Conservation (phyloP, 1,284 basidiomycete species). For the Apiotrichum domesticum region DNA sequence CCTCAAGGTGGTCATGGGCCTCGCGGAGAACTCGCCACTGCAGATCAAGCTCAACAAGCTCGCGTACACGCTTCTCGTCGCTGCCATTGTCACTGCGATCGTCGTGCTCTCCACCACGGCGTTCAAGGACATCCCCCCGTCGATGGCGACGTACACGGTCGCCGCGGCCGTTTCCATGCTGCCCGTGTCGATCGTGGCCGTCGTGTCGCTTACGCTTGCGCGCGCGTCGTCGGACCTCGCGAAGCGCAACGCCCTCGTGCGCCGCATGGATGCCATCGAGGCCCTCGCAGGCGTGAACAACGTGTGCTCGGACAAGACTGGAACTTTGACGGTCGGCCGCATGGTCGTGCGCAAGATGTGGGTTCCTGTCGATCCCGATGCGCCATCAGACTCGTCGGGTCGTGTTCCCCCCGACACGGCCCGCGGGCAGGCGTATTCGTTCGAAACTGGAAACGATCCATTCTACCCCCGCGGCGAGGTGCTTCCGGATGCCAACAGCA, state of each 20-base stretch:
- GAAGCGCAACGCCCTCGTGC: conserved; percentile 50
- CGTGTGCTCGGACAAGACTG: conserved; percentile 62
- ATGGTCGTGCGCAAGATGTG: conserved; percentile 56
- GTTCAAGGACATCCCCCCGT: conserved; percentile 48
- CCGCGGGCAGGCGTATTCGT: conserved; percentile 43
- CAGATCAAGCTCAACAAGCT: conserved; percentile 59
- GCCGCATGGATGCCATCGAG: conserved; percentile 52
- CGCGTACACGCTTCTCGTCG: conserved; percentile 56
- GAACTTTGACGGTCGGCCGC: conserved; percentile 56
- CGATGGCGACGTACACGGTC: conserved; percentile 49
- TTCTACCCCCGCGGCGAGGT: conserved; percentile 48
- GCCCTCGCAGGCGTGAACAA: conserved; percentile 58
- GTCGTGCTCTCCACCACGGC: conserved; percentile 57
- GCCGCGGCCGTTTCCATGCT: conserved; percentile 54
- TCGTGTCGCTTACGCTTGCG: conserved; percentile 47
- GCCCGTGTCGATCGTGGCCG: conserved; percentile 51
- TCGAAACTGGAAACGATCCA: conserved; percentile 47
- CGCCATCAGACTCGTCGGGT: conserved; percentile 15
- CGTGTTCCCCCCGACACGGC: conserved; percentile 23
- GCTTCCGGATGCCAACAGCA: conserved; percentile 16
- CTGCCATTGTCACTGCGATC: conserved; percentile 55
- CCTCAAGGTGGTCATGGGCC: conserved; percentile 46
- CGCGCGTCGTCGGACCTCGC: conserved; percentile 47
- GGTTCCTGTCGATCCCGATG: conserved; percentile 46
- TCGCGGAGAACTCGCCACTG: conserved; percentile 54